Percentiles rank a stretch among this genome's conserved stretches.
These are phyloP conservation scores for Epichloe sibirici DNA, from an alignment of 2,329 filamentous ascomycete species.

Conservation along the genomic window DNA sequence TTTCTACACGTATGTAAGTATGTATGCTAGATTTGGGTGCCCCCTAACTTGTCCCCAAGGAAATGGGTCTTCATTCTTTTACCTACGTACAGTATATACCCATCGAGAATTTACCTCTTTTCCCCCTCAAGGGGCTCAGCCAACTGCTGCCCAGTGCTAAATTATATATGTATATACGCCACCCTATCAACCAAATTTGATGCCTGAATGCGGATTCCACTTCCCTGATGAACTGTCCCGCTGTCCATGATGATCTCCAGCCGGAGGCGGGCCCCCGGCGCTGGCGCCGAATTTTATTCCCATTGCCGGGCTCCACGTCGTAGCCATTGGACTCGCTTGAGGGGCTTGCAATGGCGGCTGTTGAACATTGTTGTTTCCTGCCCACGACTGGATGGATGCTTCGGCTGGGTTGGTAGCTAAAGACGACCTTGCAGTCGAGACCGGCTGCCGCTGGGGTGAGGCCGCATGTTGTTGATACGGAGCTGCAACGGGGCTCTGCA, in stretches of 20 bases:
- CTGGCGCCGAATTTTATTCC: conserved; percentile 62
- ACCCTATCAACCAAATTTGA: conserved; percentile 36
- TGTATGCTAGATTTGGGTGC: too few relatives aligned
- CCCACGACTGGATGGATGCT: conserved; percentile 48
- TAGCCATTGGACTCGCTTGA: conserved; percentile 18
- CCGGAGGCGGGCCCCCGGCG: conserved; percentile 9
- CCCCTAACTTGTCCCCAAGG: too few relatives aligned
- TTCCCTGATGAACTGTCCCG: conserved; percentile 24
- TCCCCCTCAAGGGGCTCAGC: too few relatives aligned
- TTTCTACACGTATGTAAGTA: too few relatives aligned
- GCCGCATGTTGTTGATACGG: conserved; percentile 4
- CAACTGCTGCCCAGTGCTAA: too few relatives aligned
- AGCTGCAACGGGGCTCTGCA: conserved; percentile 5
- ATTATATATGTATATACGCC: too few relatives aligned
- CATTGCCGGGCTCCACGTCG: conserved; percentile 63
- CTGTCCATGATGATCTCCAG: conserved; percentile 13
- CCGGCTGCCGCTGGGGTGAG: conserved; percentile 7
- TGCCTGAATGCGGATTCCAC: conserved; percentile 48
- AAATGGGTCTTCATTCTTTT: too few relatives aligned
- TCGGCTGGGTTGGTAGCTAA: conserved; percentile 25
- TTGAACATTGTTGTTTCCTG: conserved; percentile 42
- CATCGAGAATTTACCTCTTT: too few relatives aligned
- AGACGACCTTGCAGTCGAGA: conserved; percentile 15
- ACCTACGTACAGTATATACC: too few relatives aligned
- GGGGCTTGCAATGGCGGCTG: conserved; percentile 38